Percentiles rank a stretch among this genome's conserved stretches.
These are phyloP conservation scores for Aspergillus egyptiacus DNA, from an alignment of 495 filamentous ascomycete species.

Conservation along the genomic window DNA sequence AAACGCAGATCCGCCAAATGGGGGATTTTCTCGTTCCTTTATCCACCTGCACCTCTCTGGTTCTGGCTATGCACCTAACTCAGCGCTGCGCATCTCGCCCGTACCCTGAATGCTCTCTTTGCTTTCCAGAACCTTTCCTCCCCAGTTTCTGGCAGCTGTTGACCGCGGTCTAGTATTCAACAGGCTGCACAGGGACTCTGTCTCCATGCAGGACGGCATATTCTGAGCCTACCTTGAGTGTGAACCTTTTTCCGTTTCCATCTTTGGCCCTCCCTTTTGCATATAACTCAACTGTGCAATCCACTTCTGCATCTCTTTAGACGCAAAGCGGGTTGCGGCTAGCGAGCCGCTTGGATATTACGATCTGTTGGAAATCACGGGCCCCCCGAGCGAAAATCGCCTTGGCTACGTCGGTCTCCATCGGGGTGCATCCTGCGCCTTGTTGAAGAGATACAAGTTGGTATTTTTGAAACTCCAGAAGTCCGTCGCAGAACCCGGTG, in stretches of 20 bases:
- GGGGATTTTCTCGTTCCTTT: slow-evolving; percentile 18
- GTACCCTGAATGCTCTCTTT: slow-evolving; percentile 14
- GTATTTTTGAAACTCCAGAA: slow-evolving; percentile 15
- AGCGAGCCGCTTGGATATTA: slow-evolving; percentile 14
- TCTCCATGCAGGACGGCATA: slow-evolving; percentile 1
- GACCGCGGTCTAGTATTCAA: slow-evolving; percentile 6
- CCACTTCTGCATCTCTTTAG: slow-evolving; percentile 7
- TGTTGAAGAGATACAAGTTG: slow-evolving; percentile 12
- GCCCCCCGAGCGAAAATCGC: too few species aligned
- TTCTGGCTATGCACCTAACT: slow-evolving; percentile 17
- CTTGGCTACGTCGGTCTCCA: slow-evolving; percentile 13
- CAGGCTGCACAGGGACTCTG: slow-evolving; percentile 11
- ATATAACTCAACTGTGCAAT: slow-evolving; percentile 2
- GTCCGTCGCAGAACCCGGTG: slow-evolving; percentile 11
- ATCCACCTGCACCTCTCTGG: slow-evolving; percentile 21
- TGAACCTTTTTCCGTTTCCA: slow-evolving; percentile 10
- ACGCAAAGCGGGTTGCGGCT: slow-evolving; percentile 13
- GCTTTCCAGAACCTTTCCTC: slow-evolving; percentile 24
- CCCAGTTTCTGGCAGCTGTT: slow-evolving; percentile 8
- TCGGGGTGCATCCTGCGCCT: slow-evolving; percentile 8
- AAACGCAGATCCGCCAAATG: slow-evolving; percentile 26
- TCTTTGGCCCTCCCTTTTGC: not conserved
- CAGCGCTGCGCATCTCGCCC: slow-evolving; percentile 12
- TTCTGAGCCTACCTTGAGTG: slow-evolving; percentile 11
- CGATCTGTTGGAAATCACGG: slow-evolving; percentile 7